These are phyloP conservation scores for Rhodotorula sp. DNA, from an alignment of 1,284 basidiomycete genomes.

Conservation along the genomic window DNA sequence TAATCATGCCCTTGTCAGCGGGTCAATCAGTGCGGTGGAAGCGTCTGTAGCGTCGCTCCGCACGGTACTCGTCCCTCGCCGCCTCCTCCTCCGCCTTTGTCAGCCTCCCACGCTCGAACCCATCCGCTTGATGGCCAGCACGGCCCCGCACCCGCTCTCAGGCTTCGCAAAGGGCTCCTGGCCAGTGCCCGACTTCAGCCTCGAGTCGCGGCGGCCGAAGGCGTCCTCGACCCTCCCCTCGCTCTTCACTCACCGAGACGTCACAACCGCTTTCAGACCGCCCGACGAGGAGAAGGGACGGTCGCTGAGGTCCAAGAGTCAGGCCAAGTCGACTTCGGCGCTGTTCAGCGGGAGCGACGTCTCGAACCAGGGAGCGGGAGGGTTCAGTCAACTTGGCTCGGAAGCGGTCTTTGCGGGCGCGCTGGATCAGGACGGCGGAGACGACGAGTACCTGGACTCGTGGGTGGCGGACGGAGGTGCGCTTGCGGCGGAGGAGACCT, in stretches of 20 bases:
- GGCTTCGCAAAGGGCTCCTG: constrained; percentile 1
- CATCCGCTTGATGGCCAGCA: not conserved
- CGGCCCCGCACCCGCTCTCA: constrained; percentile 5
- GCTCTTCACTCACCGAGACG: not conserved
- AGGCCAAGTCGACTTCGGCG: not conserved
- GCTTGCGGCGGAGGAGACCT: not conserved
- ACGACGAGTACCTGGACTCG: constrained; percentile 15
- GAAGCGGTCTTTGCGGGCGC: too few relatives aligned
- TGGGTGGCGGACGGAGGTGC: not conserved
- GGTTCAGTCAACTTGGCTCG: constrained; percentile 1
- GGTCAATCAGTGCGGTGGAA: too few relatives aligned
- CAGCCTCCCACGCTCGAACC: too few relatives aligned
- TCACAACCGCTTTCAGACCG: not conserved
- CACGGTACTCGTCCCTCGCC: too few relatives aligned
- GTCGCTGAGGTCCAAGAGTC: constrained; percentile 5
- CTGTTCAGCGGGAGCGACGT: constrained; percentile 2
- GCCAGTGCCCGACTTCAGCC: constrained; percentile 6
- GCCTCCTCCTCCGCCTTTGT: not conserved
- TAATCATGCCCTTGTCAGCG: too few relatives aligned
- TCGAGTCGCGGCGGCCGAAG: constrained; percentile 3
- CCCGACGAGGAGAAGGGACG: constrained; percentile 36
- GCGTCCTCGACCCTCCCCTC: not conserved
- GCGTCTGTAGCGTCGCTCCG: too few relatives aligned
- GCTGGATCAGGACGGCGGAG: constrained; percentile 4
- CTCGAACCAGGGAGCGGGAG: too few relatives aligned